These are phyloP conservation scores for Acer yangbiense DNA, from an alignment of 345 rosid genomes.

Conservation along the genomic window DNA sequence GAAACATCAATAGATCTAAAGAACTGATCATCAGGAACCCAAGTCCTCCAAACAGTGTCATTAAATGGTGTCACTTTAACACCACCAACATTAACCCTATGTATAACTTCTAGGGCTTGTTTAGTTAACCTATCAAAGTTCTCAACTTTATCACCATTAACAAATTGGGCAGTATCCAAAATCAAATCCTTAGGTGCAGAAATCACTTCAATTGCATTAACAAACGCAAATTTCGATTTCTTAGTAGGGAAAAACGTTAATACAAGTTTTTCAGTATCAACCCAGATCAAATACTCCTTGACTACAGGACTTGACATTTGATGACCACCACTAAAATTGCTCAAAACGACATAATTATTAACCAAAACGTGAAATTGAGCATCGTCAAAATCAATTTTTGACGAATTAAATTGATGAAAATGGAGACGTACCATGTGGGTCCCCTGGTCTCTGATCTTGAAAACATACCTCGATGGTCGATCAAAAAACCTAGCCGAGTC, in stretches of 20 bases:
- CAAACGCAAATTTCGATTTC: conserved; percentile 58
- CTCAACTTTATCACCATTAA: conserved; percentile 41
- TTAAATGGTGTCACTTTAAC: conserved; percentile 83
- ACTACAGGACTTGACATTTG: conserved; percentile 32
- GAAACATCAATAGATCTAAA: conserved; percentile 50
- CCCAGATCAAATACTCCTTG: conserved; percentile 68
- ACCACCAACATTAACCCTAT: conserved; percentile 85
- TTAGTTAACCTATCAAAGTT: conserved; percentile 49
- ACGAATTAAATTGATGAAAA: conserved; percentile 52
- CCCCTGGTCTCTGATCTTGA: conserved; percentile 62
- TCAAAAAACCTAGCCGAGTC: conserved; percentile 65
- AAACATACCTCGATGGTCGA: conserved; percentile 60
- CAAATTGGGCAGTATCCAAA: conserved; percentile 48
- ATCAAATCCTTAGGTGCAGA: conserved; percentile 90
- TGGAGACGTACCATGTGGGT: conserved; percentile 81
- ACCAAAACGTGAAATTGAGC: conserved; percentile 81
- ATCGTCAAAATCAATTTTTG: conserved; percentile 35
- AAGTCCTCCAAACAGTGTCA: conserved; percentile 87
- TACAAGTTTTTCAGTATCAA: conserved; percentile 48
- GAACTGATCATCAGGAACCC: conserved; percentile 79
- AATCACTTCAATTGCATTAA: conserved; percentile 84
- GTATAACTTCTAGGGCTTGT: conserved; percentile 59
- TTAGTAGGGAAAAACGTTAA: conserved; percentile 57
- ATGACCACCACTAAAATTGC: conserved; percentile 54
- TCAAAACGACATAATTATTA: conserved; percentile 64